Percentiles rank a stretch among this genome's conserved stretches.
These are phyloP conservation scores for Aspergillus pseudonomiae DNA, from an alignment of 2,329 filamentous ascomycete genomes.

Conservation along the genomic window DNA sequence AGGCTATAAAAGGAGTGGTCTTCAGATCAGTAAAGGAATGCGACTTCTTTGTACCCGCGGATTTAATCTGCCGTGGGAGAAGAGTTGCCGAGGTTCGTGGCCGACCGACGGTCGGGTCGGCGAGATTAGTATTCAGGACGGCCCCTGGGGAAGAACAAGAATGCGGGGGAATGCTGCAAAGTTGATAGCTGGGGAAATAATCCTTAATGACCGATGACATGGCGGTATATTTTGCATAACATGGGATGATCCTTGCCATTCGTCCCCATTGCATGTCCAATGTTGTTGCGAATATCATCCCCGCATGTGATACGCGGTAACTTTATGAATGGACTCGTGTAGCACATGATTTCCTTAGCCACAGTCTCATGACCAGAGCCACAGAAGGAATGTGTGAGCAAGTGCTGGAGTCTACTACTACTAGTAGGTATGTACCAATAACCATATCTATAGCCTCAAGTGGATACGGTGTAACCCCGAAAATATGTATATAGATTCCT, in stretches of 20 bases:
- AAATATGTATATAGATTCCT: neutral
- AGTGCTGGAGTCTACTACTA: neutral
- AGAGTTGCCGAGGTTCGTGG: conserved; percentile 37
- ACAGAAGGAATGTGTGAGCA: neutral
- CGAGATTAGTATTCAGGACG: conserved; percentile 7
- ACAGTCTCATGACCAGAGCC: neutral
- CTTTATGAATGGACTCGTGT: neutral
- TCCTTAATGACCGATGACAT: neutral
- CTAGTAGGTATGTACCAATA: neutral
- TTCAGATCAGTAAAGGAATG: conserved; percentile 8
- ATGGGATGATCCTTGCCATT: neutral
- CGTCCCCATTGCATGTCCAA: neutral
- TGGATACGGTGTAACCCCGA: neutral
- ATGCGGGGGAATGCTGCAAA: neutral
- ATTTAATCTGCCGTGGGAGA: conserved; percentile 26
- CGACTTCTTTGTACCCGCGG: conserved; percentile 26
- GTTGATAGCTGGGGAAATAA: neutral
- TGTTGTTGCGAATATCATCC: conserved; percentile 6
- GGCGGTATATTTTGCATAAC: neutral
- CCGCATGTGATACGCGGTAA: conserved; percentile 5
- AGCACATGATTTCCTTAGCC: neutral
- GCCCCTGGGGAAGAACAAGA: neutral
- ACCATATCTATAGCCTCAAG: neutral
- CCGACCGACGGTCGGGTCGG: conserved; percentile 2
- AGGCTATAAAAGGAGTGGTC: neutral